Evolutionary conservation across 2,329 filamentous ascomycete species (phyloP), one percentile per base, ranked within the genome.

Genomic region (Ophiostoma fasciatum): DNA sequence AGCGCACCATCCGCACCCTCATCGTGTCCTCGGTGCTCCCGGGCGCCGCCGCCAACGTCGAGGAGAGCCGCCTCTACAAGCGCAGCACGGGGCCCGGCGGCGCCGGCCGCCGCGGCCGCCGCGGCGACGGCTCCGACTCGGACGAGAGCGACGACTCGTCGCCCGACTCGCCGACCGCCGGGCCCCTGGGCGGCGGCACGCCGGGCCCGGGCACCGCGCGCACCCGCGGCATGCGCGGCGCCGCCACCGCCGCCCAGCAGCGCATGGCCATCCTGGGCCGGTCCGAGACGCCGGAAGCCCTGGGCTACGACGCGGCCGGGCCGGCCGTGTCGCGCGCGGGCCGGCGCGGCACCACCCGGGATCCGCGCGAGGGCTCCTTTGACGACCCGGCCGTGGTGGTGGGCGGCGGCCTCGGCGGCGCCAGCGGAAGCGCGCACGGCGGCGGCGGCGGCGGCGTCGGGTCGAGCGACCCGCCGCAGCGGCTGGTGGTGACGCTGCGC

Each of bases 21-120:
- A 72, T 96, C 35, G 84, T 98, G 2, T 94, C 88, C 9, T 87
- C 83, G 4, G 85, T 93, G 15, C 71, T 98, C 40, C 90, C 90
- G 13, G 90, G 88, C 18, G 83, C 84, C 5, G 88, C 82, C 5
- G 63, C 74, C 37, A 71, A 71, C 4, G 62, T 93, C 31, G 87
- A 94, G 43, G 82, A 90, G 30, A 93, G 82, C 49, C 74, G 84
- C 30, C 66, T 96, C 6, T 93, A 81, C 62, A 94, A 94, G 60
- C 74, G 80, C 35, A 68, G 78, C 15, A 71, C 73, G 22, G 77
- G 67, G 31, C 63, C 67, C 43, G 56, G 66, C n/a, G 66, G 68
- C 33, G 72, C 76, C 51, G 67, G 77, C 37, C 38, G 42, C 8
- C 35, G 41, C 13, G 49, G 51, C 31, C 46, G 62, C 25, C 66